Base-by-base conservation (phyloP, 2,329 filamentous ascomycete species). In the Fusarium sp. region DNA sequence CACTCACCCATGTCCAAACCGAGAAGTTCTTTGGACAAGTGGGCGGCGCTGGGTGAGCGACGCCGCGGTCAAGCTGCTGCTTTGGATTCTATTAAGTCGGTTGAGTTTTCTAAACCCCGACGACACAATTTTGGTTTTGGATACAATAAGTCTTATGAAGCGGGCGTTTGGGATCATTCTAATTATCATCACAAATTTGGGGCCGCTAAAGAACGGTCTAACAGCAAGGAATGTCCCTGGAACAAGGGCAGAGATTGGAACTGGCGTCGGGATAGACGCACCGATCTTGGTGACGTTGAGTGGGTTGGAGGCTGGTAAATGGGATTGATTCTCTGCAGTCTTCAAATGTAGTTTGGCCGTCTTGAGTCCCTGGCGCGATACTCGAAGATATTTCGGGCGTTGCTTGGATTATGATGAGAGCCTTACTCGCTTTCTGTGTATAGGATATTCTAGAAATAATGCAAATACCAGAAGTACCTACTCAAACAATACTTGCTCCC, bases 291-390 rank as follows among this genome's bases (percentile, higher is more conserved):
- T 76, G 91, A 95, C 76, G 82, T 94, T 84, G 94, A 97, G 88
- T 97, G 95, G 90, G 93, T 97, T 89, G 94, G 94, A 84, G 93
- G 92, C 82, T 96, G 92, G 89, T 89, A 92, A 79, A 68, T 14
- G 89, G 89, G 72, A 79, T 79, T 75, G 78, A 80, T 69, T 82
- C 78, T 71, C 72, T 49, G 58, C 74, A 64, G 69, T 78, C 77
- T 83, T 78, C 87, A 88, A 86, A 89, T 88, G 87, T 89, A 82
- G 86, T 86, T 87, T 79, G 76, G 80, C 79, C 66, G 63, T 68
- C 60, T 50, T 57, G 62, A 41, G 57, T 66, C 66, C 66, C 49
- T 63, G 58, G 50, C 58, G 54, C 67, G 66, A 67, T 70, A 70
- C 66, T 60, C 52, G 66, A 58, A 69, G 66, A 69, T 69, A 69